Percentiles rank a stretch among this genome's conserved stretches.
These are phyloP conservation scores for Nicotiana knightiana DNA, from an alignment of 257 asterid genomes.

Conservation along the genomic window DNA sequence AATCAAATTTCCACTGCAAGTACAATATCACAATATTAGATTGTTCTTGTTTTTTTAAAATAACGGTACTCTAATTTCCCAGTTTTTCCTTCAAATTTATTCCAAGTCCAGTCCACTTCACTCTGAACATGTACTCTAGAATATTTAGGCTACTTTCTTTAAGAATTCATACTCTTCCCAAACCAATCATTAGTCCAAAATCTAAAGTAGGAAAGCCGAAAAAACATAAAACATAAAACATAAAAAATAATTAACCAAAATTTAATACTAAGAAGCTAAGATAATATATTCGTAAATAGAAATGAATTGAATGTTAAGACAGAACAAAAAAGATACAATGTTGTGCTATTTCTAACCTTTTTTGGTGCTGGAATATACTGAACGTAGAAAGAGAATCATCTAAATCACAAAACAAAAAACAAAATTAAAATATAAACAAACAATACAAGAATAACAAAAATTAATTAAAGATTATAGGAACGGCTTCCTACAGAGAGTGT, in stretches of 20 bases:
- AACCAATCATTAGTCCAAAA: not conserved
- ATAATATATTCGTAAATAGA: too few species aligned
- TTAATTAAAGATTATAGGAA: not conserved
- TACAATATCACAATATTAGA: not conserved
- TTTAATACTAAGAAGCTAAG: not conserved
- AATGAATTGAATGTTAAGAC: not conserved
- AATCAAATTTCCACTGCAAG: not conserved
- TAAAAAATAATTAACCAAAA: not conserved
- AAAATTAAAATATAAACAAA: not conserved
- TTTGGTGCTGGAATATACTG: slow-evolving; percentile 29
- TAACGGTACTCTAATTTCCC: not conserved
- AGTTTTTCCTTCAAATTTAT: not conserved
- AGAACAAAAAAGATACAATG: not conserved
- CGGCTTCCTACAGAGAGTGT: slow-evolving; percentile 34
- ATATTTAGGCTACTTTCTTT: not conserved
- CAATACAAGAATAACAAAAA: not conserved
- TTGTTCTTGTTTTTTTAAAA: not conserved
- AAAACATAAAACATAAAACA: not conserved
- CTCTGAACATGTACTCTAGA: too few species aligned
- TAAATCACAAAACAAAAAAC: slow-evolving; percentile 19
- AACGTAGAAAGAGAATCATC: slow-evolving; percentile 52
- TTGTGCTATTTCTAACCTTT: slow-evolving; percentile 28
- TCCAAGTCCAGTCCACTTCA: too few species aligned
- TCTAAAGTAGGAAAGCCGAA: not conserved
- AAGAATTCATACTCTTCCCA: not conserved